A percentile compares a stretch with the other conserved stretches of the same genome.
phyloP scores from a whole-genome alignment of 1,139 yeast genomes.

The Candida glucosophila region DNA sequence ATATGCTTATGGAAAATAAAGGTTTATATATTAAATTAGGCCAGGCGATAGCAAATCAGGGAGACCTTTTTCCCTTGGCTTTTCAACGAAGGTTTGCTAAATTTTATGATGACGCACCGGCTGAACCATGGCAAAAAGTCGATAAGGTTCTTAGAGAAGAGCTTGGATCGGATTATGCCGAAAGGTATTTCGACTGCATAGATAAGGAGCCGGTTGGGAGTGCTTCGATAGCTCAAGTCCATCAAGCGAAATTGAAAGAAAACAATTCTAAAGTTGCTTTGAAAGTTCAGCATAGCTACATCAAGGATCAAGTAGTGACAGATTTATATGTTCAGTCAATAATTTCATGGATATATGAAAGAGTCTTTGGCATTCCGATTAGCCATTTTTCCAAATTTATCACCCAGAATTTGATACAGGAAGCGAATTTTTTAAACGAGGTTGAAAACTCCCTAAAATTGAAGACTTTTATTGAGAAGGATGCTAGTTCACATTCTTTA shows the following conservation, averaged over 20 bases:
- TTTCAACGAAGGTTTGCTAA: constrained; percentile 46
- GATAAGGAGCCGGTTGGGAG: constrained; percentile 55
- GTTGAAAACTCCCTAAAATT: constrained; percentile 37
- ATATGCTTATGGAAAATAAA: constrained; percentile 47
- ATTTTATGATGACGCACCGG: constrained; percentile 66
- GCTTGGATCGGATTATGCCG: constrained; percentile 39
- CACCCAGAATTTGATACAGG: constrained; percentile 48
- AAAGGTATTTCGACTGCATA: constrained; percentile 34
- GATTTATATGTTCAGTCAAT: constrained; percentile 52
- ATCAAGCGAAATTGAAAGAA: constrained; percentile 38
- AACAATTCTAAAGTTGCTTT: constrained; percentile 54
- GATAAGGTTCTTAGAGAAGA: constrained; percentile 36
- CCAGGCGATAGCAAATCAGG: constrained; percentile 69
- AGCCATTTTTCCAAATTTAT: constrained; percentile 49
- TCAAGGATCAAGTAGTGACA: constrained; percentile 45
- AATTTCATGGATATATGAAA: constrained; percentile 47
- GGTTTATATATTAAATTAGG: constrained; percentile 74
- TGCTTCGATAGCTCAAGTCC: constrained; percentile 73
- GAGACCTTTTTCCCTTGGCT: constrained; percentile 55
- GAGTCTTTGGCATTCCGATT: constrained; percentile 57
- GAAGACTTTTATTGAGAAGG: constrained; percentile 12
- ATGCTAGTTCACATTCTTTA: constrained; percentile 12
- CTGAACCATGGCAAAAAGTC: constrained; percentile 50
- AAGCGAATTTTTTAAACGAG: constrained; percentile 55
- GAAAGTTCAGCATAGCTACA: constrained; percentile 60